A percentile compares a stretch with the other conserved stretches of the same genome.
Evolutionary conservation across 129 eudicot species (phyloP).

Genomic region (Tagetes patula): DNA sequence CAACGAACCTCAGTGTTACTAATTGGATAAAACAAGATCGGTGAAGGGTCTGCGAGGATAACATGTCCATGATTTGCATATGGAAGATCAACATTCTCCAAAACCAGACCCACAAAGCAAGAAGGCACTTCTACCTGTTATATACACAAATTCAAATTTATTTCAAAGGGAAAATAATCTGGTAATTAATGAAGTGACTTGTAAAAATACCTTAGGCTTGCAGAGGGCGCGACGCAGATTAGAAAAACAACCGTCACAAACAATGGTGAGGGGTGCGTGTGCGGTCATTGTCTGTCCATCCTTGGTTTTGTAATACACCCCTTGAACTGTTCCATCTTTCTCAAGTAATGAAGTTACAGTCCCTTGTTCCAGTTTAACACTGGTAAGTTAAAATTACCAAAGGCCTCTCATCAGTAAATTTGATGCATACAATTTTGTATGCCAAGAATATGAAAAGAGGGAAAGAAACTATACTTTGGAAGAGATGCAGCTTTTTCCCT

Average conservation of each 20-base stretch:
- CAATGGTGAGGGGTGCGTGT: conserved; percentile 24
- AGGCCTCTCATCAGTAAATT: not conserved
- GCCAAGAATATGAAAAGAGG: not conserved
- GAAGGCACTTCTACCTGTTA: conserved; percentile 49
- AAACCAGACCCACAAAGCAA: conserved; percentile 43
- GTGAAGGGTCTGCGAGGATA: conserved; percentile 42
- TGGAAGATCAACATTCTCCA: conserved; percentile 44
- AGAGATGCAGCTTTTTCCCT: conserved; percentile 53
- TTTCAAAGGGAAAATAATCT: not conserved
- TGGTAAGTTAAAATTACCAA: not conserved
- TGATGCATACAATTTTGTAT: not conserved
- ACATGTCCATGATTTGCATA: conserved; percentile 42
- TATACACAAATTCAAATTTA: conserved; percentile 16
- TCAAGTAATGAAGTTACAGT: conserved; percentile 39
- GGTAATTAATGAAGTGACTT: not conserved
- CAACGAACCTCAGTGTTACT: conserved; percentile 35
- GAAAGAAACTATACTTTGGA: conserved; percentile 38
- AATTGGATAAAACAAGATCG: conserved; percentile 40
- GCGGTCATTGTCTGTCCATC: conserved; percentile 25
- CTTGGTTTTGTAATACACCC: conserved; percentile 35
- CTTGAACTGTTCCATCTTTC: conserved; percentile 27
- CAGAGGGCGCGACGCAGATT: conserved; percentile 38
- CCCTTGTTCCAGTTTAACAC: conserved; percentile 41
- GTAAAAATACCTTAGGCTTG: conserved; percentile 34
- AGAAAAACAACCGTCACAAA: conserved; percentile 18